Conservation (phyloP, 441 rosid species). For the Erysimum cheiri region DNA sequence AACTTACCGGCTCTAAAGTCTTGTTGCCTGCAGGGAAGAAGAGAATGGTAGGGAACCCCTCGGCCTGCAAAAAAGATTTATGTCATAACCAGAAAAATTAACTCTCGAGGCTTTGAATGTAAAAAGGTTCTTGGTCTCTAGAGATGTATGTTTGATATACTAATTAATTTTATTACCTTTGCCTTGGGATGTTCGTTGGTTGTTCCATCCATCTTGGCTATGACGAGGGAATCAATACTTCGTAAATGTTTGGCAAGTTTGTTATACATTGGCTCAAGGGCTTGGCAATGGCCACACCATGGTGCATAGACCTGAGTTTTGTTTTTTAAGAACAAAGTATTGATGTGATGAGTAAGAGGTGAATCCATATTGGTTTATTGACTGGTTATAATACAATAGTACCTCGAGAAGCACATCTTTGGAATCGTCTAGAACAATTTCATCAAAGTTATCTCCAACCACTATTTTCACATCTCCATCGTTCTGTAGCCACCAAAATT, state of each 20-base stretch:
- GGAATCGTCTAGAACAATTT: slow-evolving; percentile 88
- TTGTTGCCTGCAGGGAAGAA: slow-evolving; percentile 99
- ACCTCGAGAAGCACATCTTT: slow-evolving; percentile 99
- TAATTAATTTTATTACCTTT: slow-evolving; percentile 57
- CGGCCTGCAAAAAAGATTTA: slow-evolving; percentile 57
- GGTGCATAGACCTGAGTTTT: slow-evolving; percentile 85
- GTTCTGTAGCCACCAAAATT: slow-evolving; percentile 56
- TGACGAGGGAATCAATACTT: slow-evolving; percentile 78
- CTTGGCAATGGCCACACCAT: slow-evolving; percentile 99
- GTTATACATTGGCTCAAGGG: slow-evolving; percentile 90
- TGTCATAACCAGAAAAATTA: background rate
- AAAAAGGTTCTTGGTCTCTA: slow-evolving; percentile 1
- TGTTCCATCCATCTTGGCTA: slow-evolving; percentile 99
- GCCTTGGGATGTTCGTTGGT: slow-evolving; percentile 97
- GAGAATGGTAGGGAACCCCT: slow-evolving; percentile 91
- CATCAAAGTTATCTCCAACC: slow-evolving; percentile 90
- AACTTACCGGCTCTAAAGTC: slow-evolving; percentile 90
- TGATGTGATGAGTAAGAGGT: slow-evolving; percentile 5
- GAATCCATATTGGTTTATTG: background rate
- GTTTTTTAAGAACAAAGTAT: background rate
- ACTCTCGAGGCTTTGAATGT: slow-evolving; percentile 3
- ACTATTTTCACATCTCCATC: slow-evolving; percentile 94
- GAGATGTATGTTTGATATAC: background rate
- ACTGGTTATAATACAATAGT: slow-evolving; percentile 28
- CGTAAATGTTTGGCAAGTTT: slow-evolving; percentile 89